Conservation (phyloP, 495 filamentous ascomycete genomes). For the Xylaria intraflava region DNA sequence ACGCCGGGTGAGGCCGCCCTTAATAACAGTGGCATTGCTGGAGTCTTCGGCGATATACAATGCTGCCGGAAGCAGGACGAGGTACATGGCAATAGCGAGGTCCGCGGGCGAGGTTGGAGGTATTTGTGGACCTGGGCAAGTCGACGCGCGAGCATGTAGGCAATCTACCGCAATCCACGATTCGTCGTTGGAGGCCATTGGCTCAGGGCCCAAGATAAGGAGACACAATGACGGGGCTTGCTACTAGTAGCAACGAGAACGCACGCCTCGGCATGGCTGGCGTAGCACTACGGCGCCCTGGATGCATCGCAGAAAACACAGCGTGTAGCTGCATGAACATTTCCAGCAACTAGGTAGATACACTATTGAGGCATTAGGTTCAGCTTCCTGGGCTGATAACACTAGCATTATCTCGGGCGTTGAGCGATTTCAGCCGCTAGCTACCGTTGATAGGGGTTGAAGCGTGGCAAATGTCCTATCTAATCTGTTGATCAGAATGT, state of each 20-base stretch:
- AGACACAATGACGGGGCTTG: conserved; percentile 9
- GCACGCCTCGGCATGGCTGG: background rate
- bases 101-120: background rate
- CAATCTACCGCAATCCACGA: background rate
- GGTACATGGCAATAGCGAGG: conserved; percentile 2
- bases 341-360: background rate
- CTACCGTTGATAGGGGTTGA: no score
- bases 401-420: background rate
- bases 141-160: conserved; percentile 4
- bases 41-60: background rate
- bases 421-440: no score
- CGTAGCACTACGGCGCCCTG: background rate
- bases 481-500: no score
- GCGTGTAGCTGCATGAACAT: background rate
- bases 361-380: no score
- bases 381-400: conserved; percentile 2
- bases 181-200: background rate
- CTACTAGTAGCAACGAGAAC: background rate
- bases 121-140: background rate
- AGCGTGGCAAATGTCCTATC: no score
- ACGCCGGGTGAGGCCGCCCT: background rate
- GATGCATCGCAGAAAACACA: background rate
- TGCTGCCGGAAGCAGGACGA: conserved; percentile 5
- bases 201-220: conserved; percentile 4
- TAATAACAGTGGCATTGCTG: background rate